Evolutionary conservation across 192 early-diverging fungal genomes (phyloP), one percentile per base, ranked within the genome.

Genomic region (Funneliformis mosseae): DNA sequence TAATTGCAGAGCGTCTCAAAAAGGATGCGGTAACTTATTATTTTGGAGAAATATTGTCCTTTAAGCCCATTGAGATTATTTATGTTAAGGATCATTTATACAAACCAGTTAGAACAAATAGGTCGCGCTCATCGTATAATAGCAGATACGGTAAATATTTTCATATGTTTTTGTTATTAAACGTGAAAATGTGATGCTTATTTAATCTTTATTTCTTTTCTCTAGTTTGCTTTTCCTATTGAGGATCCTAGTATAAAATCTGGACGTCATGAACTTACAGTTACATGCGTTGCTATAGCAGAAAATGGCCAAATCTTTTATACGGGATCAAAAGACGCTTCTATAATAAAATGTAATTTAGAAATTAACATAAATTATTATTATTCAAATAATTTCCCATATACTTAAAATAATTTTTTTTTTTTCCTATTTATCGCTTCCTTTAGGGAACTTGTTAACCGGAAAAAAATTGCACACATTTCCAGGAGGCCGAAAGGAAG

Each of bases 291-390:
- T 12, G 93, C 93, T 6, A 78, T 96, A 9, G 88, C 93, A 28
- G 92, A 93, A 28, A 81, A 89, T 70, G 87, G 92, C 42, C 82
- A 85, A 42, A 89, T 86, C 77, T 88, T 96, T 43, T 99, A 94
- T 83, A 93, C 95, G 55, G 94, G 91, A 5, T 94, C 93, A 39
- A 99, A 99, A 87, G 98, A 98, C 84, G 96, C 93, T 55, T 89
- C 91, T 45, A 93, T 99, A 83, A 92, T 95, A 77, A 97, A 97
- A 86, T 99, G 91, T 89, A 85, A 87, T 8, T 38, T 28, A 4
- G 18, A n/a, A 12, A 59, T 64, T 62, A 25, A 14, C 18, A 1
- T 43, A 43, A 62, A 23, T 55, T 23, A 71, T 18, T 23, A 33
- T 41, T 21, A 16, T 69, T 79, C 10, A 33, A 33, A 33, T 33